Evolutionary conservation across 2,329 filamentous ascomycete species (phyloP), one percentile per base, ranked within the genome.

Genomic region (Alternaria triticimaculans): DNA sequence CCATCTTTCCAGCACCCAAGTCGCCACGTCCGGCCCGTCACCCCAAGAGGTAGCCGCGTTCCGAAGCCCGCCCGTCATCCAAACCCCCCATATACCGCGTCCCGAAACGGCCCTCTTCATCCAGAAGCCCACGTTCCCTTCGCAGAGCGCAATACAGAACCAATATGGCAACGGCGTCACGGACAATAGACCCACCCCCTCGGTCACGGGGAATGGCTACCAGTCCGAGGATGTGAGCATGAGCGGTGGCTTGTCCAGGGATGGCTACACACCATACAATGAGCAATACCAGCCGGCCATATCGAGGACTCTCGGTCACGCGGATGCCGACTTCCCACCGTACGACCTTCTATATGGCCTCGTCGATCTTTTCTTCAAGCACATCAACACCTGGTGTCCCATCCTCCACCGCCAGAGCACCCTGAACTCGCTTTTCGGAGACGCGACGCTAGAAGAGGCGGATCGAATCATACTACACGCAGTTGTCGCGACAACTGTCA

Each of bases 321-420:
- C 70, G 28, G 74, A 85, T 72, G 67, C 81, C 71, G 72, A 88
- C 57, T 83, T 89, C 1, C 87, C 87, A 3, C 86, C 87, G 0
- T 87, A 88, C 64, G 87, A 89, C 65, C 80, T 89, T 12, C 76
- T 89, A 4, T 89, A 88, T 63, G 86, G 84, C 3, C 78, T 89
- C 2, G 86, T 88, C 15, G 87, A 89, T 64, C 79, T 89, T 8
- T 89, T 87, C 76, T 89, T 89, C 80, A 88, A 88, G 69, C 87
- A 89, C 72, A 86, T 88, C 73, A 89, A 89, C 68, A 87, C 87
- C 0, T 89, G 87, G 87, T 97, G 93, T 76, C 94, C 94, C 0
- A 96, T 97, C 23, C 83, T 97, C n/a, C 93, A 97, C 79, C 88
- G 93, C 21, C 89, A 92, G 73, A 89, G 91, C 5, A 97, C 93